These are phyloP conservation scores for Irpex rosettiformis DNA, from an alignment of 1,284 basidiomycete genomes.

Conservation along the genomic window DNA sequence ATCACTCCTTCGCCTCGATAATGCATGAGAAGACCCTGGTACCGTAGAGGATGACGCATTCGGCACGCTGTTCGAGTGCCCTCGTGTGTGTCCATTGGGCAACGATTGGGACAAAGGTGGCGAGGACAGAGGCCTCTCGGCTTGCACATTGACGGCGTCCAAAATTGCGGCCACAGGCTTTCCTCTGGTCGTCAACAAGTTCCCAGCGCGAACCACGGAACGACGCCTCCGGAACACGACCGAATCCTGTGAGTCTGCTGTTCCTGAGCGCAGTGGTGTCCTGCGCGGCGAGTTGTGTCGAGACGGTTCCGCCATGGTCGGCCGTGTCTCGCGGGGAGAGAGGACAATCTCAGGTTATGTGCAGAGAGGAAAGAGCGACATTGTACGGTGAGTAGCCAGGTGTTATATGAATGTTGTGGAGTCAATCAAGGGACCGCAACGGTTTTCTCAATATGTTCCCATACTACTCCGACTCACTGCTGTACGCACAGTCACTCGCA, in stretches of 20 bases:
- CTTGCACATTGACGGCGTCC: constrained; percentile 15
- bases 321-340: not conserved
- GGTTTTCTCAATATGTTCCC: no score
- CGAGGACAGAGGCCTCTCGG: constrained; percentile 5
- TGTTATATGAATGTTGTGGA: not conserved
- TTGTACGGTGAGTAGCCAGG: not conserved
- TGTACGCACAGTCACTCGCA: not conserved
- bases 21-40: not conserved
- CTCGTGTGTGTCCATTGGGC: constrained; percentile 4
- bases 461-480: not conserved
- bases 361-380: not conserved
- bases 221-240: constrained; percentile 3
- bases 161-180: constrained; percentile 23
- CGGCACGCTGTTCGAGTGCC: constrained; percentile 13
- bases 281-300: not conserved
- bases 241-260: not conserved
- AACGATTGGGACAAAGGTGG: constrained; percentile 6
- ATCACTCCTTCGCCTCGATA: constrained; percentile 14
- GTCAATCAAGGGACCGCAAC: not conserved
- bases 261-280: not conserved
- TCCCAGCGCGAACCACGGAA: constrained; percentile 20
- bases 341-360: not conserved
- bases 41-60: not conserved
- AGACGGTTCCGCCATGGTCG: not conserved
- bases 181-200: constrained; percentile 25